These are phyloP conservation scores for Termitomyces titanicus DNA, from an alignment of 768 basidiomycete species.

Conservation along the genomic window DNA sequence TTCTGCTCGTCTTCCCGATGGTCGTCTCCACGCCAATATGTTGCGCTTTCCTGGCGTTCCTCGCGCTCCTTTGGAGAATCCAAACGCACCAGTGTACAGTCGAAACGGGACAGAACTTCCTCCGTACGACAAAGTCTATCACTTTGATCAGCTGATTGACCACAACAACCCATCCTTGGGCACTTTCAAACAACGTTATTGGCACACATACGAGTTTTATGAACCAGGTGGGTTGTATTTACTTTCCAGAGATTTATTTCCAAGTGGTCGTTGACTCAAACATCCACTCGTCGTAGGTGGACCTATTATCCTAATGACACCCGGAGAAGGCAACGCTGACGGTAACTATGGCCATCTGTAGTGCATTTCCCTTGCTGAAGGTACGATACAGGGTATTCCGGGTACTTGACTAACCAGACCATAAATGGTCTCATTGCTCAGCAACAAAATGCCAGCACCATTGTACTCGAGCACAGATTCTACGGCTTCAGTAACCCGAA, in stretches of 20 bases:
- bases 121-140: conserved; percentile 43
- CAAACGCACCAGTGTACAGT: conserved; percentile 34
- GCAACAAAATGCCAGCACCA: conserved; percentile 57
- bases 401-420: conserved; percentile 62
- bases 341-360: conserved; percentile 22
- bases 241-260: neutral
- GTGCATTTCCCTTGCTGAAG: neutral
- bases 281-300: conserved; percentile 33
- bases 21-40: conserved; percentile 39
- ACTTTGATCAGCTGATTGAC: conserved; percentile 57
- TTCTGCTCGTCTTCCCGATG: conserved; percentile 31
- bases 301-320: conserved; percentile 62
- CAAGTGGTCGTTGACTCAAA: neutral
- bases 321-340: conserved; percentile 59
- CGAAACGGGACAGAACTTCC: conserved; percentile 42
- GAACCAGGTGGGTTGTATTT: conserved; percentile 34
- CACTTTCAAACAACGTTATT: conserved; percentile 76
- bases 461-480: conserved; percentile 72
- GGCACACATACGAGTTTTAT: conserved; percentile 68
- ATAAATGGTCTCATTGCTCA: conserved; percentile 64
- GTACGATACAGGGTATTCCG: conserved; percentile 31
- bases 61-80: conserved; percentile 20
- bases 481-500: conserved; percentile 74
- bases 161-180: conserved; percentile 55
- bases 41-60: conserved; percentile 36